Evolutionary conservation across 2,329 filamentous ascomycete genomes (phyloP), one percentile per base, ranked within the genome.

Genomic region (Trichoderma harzianum): DNA sequence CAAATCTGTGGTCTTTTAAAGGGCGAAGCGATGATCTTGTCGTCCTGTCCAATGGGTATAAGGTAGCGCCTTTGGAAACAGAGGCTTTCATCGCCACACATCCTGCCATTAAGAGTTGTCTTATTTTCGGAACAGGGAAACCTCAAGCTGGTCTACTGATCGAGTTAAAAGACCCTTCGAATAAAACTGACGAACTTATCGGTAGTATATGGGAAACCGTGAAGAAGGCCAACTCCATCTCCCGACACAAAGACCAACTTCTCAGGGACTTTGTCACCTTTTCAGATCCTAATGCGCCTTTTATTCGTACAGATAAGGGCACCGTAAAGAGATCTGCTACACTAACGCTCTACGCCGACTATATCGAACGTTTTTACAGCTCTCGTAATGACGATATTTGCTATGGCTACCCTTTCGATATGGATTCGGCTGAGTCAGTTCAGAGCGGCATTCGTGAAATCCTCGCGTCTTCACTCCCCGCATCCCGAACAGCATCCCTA

Each of bases 331-430:
- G 84, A 4, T 78, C 78, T 0, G 78, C 79, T 0, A 84, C 85
- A 2, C 70, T 82, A 8, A 73, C 76, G 2, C 76, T 83, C 1
- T 88, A 86, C 63, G 76, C 76, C 2, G 74, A 81, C 1, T 85
- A 86, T 70, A 87, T 88, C 53, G 82, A 86, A 5, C 78, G 79
- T 0, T 77, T 87, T 5, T 88, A 87, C 73, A 34, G 61, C 36
- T 64, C 61, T 5, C 61, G 61, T 7, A 64, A 43, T 7, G 61
- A 64, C 7, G 61, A 64, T 21, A 18, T 47, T 43, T n/a, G 26
- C 16, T 10, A 47, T 47, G 10, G 24, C 3, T 32, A 47, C 5
- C 16, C 43, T 1, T 21, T 64, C 5, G 61, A 64, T 8, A 64
- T 7, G 6, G 21, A 18, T 5, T 64, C 61, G 2, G 18, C 3